phyloP scores from a whole-genome alignment of 2,329 filamentous ascomycete species.

The Tolypocladium inflatum region DNA sequence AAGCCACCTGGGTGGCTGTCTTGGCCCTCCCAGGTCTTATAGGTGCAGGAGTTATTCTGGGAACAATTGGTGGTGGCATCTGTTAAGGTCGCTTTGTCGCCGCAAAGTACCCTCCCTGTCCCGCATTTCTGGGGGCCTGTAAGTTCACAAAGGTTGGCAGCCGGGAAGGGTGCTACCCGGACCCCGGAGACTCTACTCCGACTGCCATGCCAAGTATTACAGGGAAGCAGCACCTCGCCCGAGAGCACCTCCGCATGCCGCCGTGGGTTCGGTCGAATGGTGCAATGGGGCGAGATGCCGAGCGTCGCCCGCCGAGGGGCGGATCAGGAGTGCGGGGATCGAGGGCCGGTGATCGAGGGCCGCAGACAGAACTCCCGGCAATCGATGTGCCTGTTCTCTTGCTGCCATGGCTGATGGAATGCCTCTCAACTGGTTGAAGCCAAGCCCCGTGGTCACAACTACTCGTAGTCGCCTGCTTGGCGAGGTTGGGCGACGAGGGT shows the following conservation, averaged over 20 bases:
- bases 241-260: not conserved
- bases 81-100: not conserved
- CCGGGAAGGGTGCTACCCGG: too few relatives aligned
- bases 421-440: not conserved
- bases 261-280: not conserved
- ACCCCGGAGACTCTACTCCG: not conserved
- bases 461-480: not conserved
- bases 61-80: not conserved
- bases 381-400: too few relatives aligned
- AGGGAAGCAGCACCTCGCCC: too few relatives aligned
- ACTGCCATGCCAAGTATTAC: not conserved
- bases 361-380: not conserved
- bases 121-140: not conserved
- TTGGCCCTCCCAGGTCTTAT: not conserved
- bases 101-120: not conserved
- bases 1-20: not conserved
- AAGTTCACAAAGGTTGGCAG: not conserved
- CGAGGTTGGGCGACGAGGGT: not conserved
- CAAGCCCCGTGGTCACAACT: not conserved
- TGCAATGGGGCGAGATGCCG: not conserved
- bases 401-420: not conserved
- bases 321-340: not conserved
- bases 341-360: not conserved
- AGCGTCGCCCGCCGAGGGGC: not conserved
- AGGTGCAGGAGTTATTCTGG: not conserved